phyloP scores from a whole-genome alignment of 192 early-diverging fungal species.

The Dissophora globulifera region DNA sequence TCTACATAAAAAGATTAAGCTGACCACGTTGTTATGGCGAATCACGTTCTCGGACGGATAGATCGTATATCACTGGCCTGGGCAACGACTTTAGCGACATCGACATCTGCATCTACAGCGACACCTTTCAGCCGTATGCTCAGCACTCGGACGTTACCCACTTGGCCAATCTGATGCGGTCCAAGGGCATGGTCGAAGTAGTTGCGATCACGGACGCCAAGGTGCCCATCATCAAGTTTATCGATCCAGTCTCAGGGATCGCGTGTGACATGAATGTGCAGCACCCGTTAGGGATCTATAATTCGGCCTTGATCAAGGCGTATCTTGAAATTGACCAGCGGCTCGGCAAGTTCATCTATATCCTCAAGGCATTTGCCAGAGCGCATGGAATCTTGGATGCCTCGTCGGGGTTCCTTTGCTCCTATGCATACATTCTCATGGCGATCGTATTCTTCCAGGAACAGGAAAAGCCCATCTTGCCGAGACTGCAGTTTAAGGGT shows the following conservation, averaged over 20 bases:
- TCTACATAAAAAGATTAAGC: no score
- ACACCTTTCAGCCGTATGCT: neutral
- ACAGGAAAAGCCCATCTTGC: slow-evolving; percentile 20
- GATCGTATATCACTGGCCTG: slow-evolving; percentile 30
- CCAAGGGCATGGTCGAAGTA: slow-evolving; percentile 24
- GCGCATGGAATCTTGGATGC: slow-evolving; percentile 38
- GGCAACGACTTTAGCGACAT: slow-evolving; percentile 25
- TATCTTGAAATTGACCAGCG: slow-evolving; percentile 50
- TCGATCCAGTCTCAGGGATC: slow-evolving; percentile 25
- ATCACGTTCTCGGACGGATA: neutral
- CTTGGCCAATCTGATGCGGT: slow-evolving; percentile 21
- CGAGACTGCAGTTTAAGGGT: slow-evolving; percentile 27
- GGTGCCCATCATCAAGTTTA: slow-evolving; percentile 56
- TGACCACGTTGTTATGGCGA: neutral
- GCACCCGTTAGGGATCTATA: slow-evolving; percentile 48
- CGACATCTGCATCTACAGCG: slow-evolving; percentile 27
- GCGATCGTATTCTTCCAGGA: slow-evolving; percentile 46
- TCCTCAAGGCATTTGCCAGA: slow-evolving; percentile 51
- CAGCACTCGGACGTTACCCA: slow-evolving; percentile 2
- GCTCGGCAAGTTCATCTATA: slow-evolving; percentile 30
- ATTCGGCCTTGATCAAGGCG: slow-evolving; percentile 35
- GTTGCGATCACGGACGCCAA: slow-evolving; percentile 36
- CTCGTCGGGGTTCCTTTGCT: slow-evolving; percentile 19
- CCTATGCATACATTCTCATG: slow-evolving; percentile 48
- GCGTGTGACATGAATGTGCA: slow-evolving; percentile 53